Conservation (phyloP, 345 rosid species). For the Citrus mangshanensis region DNA sequence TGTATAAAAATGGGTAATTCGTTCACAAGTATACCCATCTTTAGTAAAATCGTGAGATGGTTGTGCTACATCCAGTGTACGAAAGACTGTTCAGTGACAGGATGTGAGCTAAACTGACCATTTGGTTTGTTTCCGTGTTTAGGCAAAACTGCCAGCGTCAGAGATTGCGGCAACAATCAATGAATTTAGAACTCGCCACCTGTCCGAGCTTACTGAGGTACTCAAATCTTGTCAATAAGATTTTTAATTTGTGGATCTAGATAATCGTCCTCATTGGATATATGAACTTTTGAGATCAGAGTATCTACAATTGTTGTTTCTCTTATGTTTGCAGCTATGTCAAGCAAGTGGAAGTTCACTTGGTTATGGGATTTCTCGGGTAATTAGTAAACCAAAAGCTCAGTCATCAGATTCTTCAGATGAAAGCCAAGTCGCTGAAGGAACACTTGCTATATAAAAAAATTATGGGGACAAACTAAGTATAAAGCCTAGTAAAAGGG, state of each 20-base stretch:
- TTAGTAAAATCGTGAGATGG: not conserved
- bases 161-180: constrained; percentile 92
- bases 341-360: constrained; percentile 90
- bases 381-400: constrained; percentile 55
- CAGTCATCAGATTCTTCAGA: constrained; percentile 59
- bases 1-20: not conserved
- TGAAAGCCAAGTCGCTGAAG: constrained; percentile 67
- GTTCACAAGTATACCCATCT: not conserved
- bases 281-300: not conserved
- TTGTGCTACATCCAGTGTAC: not conserved
- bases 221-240: not conserved
- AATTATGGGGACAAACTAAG: not conserved
- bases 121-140: constrained; percentile 6
- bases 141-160: constrained; percentile 85
- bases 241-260: not conserved
- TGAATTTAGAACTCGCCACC: constrained; percentile 89
- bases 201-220: constrained; percentile 95
- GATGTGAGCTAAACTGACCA: not conserved
- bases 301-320: not conserved
- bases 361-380: constrained; percentile 87
- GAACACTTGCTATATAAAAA: constrained; percentile 65
- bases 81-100: not conserved
- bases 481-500: not conserved
- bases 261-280: not conserved
- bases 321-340: constrained; percentile 52